Evolutionary conservation across 1,139 yeast genomes (phyloP), one percentile per base, ranked within the genome.

Genomic region (Kluyveromyces sp.): DNA sequence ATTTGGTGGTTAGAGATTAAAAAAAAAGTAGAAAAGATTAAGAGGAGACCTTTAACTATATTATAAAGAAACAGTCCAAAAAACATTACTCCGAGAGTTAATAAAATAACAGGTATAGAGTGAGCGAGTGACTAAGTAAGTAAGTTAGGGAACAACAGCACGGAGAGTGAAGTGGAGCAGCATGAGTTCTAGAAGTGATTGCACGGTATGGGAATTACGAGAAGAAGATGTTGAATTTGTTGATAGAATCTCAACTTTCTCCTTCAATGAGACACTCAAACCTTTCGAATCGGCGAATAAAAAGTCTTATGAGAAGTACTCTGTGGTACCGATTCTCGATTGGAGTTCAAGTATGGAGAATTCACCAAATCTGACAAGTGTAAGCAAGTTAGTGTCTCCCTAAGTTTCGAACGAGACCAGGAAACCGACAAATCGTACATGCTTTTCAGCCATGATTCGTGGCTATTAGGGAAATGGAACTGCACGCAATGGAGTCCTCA

Each of bases 401-500:
- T 41, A 10, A 35, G 25, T 25, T 28, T 21, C 8, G 37, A 34
- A 15, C 25, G 34, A 15, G 32, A 25, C 21, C 39, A 34, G 31
- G 32, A 28, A 7, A 26, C 21, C 7, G 43, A 41, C 30, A 34
- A 41, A 15, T 10, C 34, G 15, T 41, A 39, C 39, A 27, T 41
- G 7, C 33, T 34, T 7, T 7, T 41, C 6, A 28, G 21, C 4
- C 43, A 41, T 34, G 43, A 41, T 4, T 29, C 43, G 4, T 28
- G 38, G 39, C 21, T 41, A 10, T 29, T 41, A 7, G 43, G 36
- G 25, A 41, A 32, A 41, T 41, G 43, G 36, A 27, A 41, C 25
- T 27, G 33, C 7, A 41, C 43, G n/a, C 28, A 35, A 41, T 34
- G 39, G 43, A 41, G 38, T 28, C 32, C 31, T 5, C 43, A 41